Base-by-base conservation (phyloP, 2,329 filamentous ascomycete species). In the Phoma sp. region DNA sequence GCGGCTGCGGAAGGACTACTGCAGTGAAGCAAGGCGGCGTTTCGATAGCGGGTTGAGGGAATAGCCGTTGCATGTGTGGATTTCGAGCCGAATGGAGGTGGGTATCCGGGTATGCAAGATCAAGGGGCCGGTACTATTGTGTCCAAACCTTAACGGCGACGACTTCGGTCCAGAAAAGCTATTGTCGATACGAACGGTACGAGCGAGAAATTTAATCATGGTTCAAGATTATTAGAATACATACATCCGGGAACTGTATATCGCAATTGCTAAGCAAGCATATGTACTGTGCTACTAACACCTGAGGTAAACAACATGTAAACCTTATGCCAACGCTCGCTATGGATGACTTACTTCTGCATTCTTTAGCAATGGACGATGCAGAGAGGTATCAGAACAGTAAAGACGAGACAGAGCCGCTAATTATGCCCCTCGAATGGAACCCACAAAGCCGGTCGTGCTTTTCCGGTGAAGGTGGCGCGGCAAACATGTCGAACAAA, bases 301-400 rank as follows among this genome's bases (percentile, higher is more conserved):
- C 30, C 39, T 43, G 39, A 39, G 34, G 40, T 34, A n/a, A 50
- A 46, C 36, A 42, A 46, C 42, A 42, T 46, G 34, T 55, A 34
- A 37, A 56, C 40, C 36, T 46, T 46, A 38, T 50, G 47, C 47
- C 51, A 49, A 54, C 33, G 45, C 45, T 49, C 39, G 51, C 51
- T 54, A 45, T 49, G 51, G 38, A 39, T 39, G 33, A 54, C 45
- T 42, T 43, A 39, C 50, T 43, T 54, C 39, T 48, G 51, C 51
- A 28, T 34, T 39, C 43, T 33, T 38, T 48, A 48, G 49, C 45
- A 45, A 49, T 54, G 43, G 51, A 42, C 51, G 28, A 48, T 43
- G 51, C 51, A 54, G 51, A 49, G 45, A 54, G 51, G 51, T 54
- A 54, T 54, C 51, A 49, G 51, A 54, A 54, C 51, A 49, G 46